phyloP scores from a whole-genome alignment of 495 filamentous ascomycete genomes.

The Aspergillus avenaceus region DNA sequence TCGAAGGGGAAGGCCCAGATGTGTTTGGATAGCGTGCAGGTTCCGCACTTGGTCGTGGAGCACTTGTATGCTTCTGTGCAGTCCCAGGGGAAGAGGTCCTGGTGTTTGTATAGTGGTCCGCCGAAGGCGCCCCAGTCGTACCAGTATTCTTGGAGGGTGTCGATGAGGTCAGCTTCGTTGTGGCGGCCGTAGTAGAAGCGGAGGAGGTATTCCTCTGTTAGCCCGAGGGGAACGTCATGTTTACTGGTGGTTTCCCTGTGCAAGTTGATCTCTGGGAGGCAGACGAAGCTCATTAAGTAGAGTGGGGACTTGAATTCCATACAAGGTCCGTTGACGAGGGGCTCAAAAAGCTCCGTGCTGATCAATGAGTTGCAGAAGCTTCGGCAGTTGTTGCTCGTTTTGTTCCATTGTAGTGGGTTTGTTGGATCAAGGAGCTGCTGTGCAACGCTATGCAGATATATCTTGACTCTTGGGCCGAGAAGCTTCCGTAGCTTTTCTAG shows the following conservation, averaged over 20 bases:
- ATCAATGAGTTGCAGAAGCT: constrained; percentile 30
- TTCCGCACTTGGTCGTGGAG: constrained; percentile 26
- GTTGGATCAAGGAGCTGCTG: constrained; percentile 19
- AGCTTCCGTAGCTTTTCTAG: constrained; percentile 11
- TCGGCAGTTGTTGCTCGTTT: constrained; percentile 30
- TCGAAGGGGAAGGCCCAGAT: constrained; percentile 44
- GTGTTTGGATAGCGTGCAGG: constrained; percentile 40
- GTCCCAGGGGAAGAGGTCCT: constrained; percentile 41
- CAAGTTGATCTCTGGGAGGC: constrained; percentile 13
- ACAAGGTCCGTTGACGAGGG: constrained; percentile 17
- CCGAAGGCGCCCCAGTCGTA: constrained; percentile 41
- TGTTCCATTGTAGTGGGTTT: constrained; percentile 17
- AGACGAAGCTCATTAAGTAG: constrained; percentile 39
- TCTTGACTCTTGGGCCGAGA: constrained; percentile 9
- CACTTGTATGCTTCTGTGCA: constrained; percentile 40
- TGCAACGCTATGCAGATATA: constrained; percentile 24
- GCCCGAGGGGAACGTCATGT: constrained; percentile 33
- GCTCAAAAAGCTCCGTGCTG: constrained; percentile 22
- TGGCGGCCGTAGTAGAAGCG: constrained; percentile 25
- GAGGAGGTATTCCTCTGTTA: constrained; percentile 42
- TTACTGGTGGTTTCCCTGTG: constrained; percentile 18
- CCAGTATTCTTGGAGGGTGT: constrained; percentile 40
- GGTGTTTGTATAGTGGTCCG: constrained; percentile 27
- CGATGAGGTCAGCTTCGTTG: constrained; percentile 36
- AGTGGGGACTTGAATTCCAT: constrained; percentile 6